Evolutionary conservation across 495 filamentous ascomycete genomes (phyloP).

Genomic region (Aspergillus indologenus): DNA sequence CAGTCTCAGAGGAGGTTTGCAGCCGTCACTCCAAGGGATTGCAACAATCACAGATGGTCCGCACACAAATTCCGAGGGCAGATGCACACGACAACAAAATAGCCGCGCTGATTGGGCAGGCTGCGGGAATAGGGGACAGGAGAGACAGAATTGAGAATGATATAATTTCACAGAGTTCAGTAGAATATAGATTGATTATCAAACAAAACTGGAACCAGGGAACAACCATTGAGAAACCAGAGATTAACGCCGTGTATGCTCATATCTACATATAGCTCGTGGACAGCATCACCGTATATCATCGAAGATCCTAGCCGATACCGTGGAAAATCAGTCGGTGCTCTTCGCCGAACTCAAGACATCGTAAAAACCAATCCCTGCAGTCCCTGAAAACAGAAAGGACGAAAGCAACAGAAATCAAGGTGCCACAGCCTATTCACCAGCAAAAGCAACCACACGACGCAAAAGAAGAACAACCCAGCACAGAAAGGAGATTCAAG

Average conservation of each 20-base stretch:
- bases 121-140: no score
- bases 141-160: no score
- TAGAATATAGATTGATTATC: slow-evolving; percentile 18
- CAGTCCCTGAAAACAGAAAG: slow-evolving; percentile 20
- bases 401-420: slow-evolving; percentile 21
- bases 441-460: slow-evolving; percentile 18
- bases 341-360: slow-evolving; percentile 29
- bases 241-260: slow-evolving; percentile 44
- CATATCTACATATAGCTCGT: slow-evolving; percentile 48
- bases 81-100: no score
- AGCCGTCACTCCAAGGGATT: no score
- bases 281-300: slow-evolving; percentile 34
- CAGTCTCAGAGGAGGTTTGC: no score
- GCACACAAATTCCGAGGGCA: no score
- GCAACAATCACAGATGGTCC: no score
- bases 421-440: slow-evolving; percentile 33
- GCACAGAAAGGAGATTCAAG: slow-evolving; percentile 13
- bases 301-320: slow-evolving; percentile 36
- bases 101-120: no score
- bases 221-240: slow-evolving; percentile 23
- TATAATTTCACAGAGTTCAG: neutral
- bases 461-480: slow-evolving; percentile 15
- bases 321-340: slow-evolving; percentile 23
- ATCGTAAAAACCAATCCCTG: slow-evolving; percentile 22
- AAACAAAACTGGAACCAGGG: slow-evolving; percentile 16